A percentile compares a stretch with the other conserved stretches of the same genome.
phyloP scores from a whole-genome alignment of 768 basidiomycete genomes.

The Russula sp. region DNA sequence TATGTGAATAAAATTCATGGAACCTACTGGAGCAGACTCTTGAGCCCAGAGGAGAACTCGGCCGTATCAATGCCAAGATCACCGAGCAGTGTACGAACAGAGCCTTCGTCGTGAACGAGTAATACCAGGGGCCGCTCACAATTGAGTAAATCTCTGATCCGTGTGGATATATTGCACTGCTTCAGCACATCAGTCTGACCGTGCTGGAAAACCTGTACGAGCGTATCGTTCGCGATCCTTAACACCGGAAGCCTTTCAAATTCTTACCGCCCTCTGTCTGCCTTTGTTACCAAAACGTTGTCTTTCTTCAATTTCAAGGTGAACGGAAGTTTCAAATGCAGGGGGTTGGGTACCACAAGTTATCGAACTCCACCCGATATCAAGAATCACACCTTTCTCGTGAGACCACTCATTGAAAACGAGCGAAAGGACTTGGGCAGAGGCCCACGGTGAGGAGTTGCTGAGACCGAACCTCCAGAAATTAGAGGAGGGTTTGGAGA shows the following conservation, averaged over 20 bases:
- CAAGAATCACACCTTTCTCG: conserved; percentile 23
- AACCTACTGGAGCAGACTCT: conserved; percentile 22
- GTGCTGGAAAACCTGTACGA: conserved; percentile 16
- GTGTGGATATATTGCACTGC: conserved; percentile 7
- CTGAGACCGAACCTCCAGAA: conserved; percentile 23
- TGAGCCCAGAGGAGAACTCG: conserved; percentile 16
- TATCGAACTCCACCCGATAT: conserved; percentile 27
- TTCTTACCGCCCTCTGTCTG: conserved; percentile 19
- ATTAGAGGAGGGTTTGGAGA: conserved; percentile 15
- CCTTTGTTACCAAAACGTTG: conserved; percentile 23
- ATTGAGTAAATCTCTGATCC: conserved; percentile 16
- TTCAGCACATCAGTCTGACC: conserved; percentile 23
- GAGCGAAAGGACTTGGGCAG: conserved; percentile 18
- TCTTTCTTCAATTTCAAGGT: conserved; percentile 20
- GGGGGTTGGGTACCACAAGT: conserved; percentile 13
- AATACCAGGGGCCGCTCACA: conserved; percentile 14
- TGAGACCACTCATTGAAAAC: conserved; percentile 27
- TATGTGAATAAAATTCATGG: not conserved
- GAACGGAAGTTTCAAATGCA: conserved; percentile 15
- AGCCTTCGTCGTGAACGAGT: conserved; percentile 22
- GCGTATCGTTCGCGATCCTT: not conserved
- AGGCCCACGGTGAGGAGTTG: conserved; percentile 13
- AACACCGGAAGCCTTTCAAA: not conserved
- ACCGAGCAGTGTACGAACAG: conserved; percentile 7
- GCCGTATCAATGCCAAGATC: conserved; percentile 13